Evolutionary conservation across 768 basidiomycete species (phyloP).

Genomic region (Lanmaoa pseudosensibilis): DNA sequence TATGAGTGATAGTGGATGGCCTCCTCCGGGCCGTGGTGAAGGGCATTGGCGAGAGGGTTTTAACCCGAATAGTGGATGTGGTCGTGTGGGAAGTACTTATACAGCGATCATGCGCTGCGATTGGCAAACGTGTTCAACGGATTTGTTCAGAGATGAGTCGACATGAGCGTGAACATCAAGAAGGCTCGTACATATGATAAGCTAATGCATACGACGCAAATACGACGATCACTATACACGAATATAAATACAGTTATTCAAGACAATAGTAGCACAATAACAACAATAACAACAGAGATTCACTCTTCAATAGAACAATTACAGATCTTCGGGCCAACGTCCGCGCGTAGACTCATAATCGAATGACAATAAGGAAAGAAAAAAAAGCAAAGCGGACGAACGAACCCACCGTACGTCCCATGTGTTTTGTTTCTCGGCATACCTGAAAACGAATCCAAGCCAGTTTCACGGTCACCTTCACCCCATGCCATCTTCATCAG

Average conservation of each 20-base stretch:
- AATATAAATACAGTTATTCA: not conserved
- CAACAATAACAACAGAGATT: not conserved
- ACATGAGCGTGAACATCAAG: no score
- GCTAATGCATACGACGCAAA: not conserved
- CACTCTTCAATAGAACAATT: not conserved
- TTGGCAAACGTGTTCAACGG: no score
- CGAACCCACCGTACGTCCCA: not conserved
- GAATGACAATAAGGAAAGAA: constrained; percentile 13
- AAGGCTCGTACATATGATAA: no score
- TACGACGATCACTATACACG: not conserved
- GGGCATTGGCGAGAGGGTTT: constrained; percentile 80
- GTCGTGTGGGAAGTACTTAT: constrained; percentile 46
- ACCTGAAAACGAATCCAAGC: not conserved
- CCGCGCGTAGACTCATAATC: constrained; percentile 6
- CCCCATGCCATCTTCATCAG: not conserved
- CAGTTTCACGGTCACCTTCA: not conserved
- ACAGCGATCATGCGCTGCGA: no score
- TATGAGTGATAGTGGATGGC: constrained; percentile 52
- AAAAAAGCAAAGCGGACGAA: not conserved
- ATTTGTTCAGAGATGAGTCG: not conserved
- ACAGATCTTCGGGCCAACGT: not conserved
- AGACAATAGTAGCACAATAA: not conserved
- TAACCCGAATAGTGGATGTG: constrained; percentile 44
- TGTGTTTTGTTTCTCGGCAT: not conserved
- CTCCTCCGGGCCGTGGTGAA: constrained; percentile 47